Conservation (phyloP, 768 basidiomycete species). For the Tricholoma hemisulphureum region DNA sequence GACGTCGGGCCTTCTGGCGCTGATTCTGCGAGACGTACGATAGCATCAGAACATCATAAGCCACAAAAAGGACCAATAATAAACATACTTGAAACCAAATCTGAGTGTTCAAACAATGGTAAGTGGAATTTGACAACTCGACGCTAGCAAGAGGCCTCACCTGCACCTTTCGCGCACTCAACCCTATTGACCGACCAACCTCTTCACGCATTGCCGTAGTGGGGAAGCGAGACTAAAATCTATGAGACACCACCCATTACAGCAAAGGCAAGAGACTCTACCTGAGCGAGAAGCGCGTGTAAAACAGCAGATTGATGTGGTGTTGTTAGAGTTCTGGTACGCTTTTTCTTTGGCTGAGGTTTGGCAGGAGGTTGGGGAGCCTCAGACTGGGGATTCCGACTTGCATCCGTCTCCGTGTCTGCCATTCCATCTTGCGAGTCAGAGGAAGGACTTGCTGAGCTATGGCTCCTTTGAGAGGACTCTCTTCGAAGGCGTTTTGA, state of each 20-base stretch:
- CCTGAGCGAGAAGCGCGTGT: slow-evolving; percentile 83
- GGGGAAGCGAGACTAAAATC: slow-evolving; percentile 76
- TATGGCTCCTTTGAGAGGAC: slow-evolving; percentile 27
- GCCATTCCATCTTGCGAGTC: slow-evolving; percentile 58
- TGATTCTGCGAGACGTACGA: slow-evolving; percentile 66
- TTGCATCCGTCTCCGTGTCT: slow-evolving; percentile 56
- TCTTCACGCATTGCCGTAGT: slow-evolving; percentile 86
- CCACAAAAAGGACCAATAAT: neutral
- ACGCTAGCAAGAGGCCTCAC: slow-evolving; percentile 39
- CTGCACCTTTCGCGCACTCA: slow-evolving; percentile 89
- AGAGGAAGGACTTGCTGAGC: slow-evolving; percentile 41
- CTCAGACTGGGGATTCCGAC: slow-evolving; percentile 41
- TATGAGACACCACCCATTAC: slow-evolving; percentile 8
- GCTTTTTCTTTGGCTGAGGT: slow-evolving; percentile 70
- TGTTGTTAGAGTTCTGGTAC: slow-evolving; percentile 81
- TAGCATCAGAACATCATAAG: slow-evolving; percentile 6
- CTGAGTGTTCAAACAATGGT: slow-evolving; percentile 35
- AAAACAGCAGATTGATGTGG: slow-evolving; percentile 88
- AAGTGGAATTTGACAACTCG: neutral
- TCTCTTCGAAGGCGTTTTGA: slow-evolving; percentile 43
- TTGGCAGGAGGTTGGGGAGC: slow-evolving; percentile 29
- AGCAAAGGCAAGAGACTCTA: slow-evolving; percentile 31
- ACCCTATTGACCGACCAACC: slow-evolving; percentile 81
- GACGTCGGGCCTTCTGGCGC: slow-evolving; percentile 81
- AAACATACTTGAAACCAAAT: slow-evolving; percentile 82